Conservation (phyloP, 2,329 filamentous ascomycete species). For the Westerdykella ornata region DNA sequence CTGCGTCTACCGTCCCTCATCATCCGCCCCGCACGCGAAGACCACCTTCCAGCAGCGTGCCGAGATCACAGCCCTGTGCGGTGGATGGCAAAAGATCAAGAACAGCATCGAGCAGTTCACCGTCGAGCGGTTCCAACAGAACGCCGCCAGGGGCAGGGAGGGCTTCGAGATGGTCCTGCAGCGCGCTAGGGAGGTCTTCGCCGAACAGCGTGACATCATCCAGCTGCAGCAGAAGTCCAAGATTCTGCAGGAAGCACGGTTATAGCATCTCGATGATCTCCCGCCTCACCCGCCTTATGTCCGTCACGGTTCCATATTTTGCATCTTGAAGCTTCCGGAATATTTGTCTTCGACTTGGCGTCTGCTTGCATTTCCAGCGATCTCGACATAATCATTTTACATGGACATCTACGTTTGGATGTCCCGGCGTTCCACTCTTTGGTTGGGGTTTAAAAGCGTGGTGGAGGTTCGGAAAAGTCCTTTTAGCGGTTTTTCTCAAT, state of each 20-base stretch:
- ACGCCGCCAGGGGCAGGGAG: slow-evolving; percentile 81
- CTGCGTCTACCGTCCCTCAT: slow-evolving; percentile 68
- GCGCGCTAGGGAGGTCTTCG: slow-evolving; percentile 86
- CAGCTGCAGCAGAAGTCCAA: slow-evolving; percentile 37
- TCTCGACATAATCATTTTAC: too few species aligned
- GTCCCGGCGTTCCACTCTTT: too few species aligned
- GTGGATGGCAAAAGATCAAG: slow-evolving; percentile 95
- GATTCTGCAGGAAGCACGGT: slow-evolving; percentile 28
- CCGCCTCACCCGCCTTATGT: not conserved
- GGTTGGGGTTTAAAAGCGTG: too few species aligned
- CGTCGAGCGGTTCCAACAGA: slow-evolving; percentile 83
- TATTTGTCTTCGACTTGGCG: too few species aligned
- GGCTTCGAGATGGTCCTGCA: slow-evolving; percentile 92
- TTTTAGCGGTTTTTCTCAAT: too few species aligned
- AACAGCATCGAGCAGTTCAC: slow-evolving; percentile 92
- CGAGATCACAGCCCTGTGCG: slow-evolving; percentile 86
- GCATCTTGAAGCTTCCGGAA: too few species aligned
- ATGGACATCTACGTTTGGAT: too few species aligned
- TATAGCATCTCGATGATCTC: slow-evolving; percentile 11
- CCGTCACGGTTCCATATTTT: not conserved
- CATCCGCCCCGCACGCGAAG: slow-evolving; percentile 43
- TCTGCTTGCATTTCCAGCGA: too few species aligned
- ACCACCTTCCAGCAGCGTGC: slow-evolving; percentile 87
- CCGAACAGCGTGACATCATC: slow-evolving; percentile 70
- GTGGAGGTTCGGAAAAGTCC: too few species aligned